Conservation (phyloP, 805 yeast genomes). For the Hanseniaspora clermontiae region DNA sequence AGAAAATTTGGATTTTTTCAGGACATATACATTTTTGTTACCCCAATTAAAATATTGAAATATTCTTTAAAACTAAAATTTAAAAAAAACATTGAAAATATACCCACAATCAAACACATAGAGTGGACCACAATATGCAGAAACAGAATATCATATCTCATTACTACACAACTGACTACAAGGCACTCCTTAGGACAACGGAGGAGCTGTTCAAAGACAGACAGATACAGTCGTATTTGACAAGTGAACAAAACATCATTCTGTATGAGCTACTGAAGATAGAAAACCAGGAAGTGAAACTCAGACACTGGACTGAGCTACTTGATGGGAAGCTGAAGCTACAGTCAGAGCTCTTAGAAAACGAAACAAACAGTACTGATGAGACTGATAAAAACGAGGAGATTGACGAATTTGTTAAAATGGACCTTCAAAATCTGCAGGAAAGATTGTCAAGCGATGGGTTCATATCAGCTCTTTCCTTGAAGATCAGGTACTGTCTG, state of each 20-base stretch:
- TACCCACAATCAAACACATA: not conserved
- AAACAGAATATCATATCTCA: conserved; percentile 15
- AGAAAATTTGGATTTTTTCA: not conserved
- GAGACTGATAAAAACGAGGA: conserved; percentile 1
- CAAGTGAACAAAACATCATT: conserved; percentile 44
- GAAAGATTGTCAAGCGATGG: conserved; percentile 34
- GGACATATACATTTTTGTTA: not conserved
- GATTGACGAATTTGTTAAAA: conserved; percentile 27
- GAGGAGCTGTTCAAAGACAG: conserved; percentile 29
- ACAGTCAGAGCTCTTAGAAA: not conserved
- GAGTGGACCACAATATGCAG: not conserved
- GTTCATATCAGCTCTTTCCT: conserved; percentile 44
- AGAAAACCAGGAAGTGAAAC: conserved; percentile 19
- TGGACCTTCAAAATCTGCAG: conserved; percentile 31
- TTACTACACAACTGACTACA: conserved; percentile 25
- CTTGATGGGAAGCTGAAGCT: conserved; percentile 3
- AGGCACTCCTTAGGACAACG: conserved; percentile 27
- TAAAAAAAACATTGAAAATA: not conserved
- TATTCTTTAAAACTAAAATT: not conserved
- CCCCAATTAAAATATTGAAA: not conserved
- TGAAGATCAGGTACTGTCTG: conserved; percentile 52
- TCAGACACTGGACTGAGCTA: conserved; percentile 8
- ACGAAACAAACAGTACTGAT: conserved; percentile 9
- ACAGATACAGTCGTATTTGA: conserved; percentile 37
- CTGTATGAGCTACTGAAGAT: conserved; percentile 35